phyloP scores from a whole-genome alignment of 176 grass and related monocot species.

The Oryza coarctata region DNA sequence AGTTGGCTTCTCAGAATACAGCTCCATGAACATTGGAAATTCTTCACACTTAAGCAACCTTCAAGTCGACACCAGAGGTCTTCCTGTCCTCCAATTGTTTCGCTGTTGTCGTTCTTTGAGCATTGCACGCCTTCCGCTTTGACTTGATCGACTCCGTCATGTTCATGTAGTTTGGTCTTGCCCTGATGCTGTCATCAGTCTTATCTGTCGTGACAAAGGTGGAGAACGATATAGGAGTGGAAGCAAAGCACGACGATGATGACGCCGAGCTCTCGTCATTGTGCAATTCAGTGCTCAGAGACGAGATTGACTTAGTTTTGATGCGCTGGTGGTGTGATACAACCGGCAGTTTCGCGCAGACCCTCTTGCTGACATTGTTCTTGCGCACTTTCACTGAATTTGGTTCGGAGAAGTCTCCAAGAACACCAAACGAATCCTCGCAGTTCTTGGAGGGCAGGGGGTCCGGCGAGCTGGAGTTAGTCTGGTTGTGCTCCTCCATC shows the following conservation, averaged over 20 bases:
- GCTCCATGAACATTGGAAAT: background rate
- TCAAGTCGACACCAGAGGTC: conserved; percentile 37
- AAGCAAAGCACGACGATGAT: conserved; percentile 68
- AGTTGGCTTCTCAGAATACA: conserved; percentile 28
- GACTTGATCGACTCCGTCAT: conserved; percentile 91
- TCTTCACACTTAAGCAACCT: conserved; percentile 29
- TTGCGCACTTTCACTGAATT: conserved; percentile 65
- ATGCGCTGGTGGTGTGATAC: conserved; percentile 33
- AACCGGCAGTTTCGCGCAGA: conserved; percentile 60
- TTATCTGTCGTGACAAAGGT: conserved; percentile 59
- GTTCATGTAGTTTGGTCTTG: conserved; percentile 86
- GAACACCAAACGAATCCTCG: conserved; percentile 41
- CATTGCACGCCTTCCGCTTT: conserved; percentile 48
- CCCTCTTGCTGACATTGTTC: conserved; percentile 67
- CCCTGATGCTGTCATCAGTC: conserved; percentile 35
- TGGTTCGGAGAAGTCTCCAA: conserved; percentile 50
- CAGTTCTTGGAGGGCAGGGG: conserved; percentile 31
- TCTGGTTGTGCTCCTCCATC: conserved; percentile 79
- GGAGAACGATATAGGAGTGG: conserved; percentile 63
- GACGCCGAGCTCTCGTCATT: conserved; percentile 80
- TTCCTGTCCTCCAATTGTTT: conserved; percentile 50
- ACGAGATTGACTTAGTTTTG: conserved; percentile 60
- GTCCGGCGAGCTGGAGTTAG: conserved; percentile 45
- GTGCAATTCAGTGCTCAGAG: conserved; percentile 75
- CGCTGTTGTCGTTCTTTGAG: conserved; percentile 17